A percentile compares a stretch with the other conserved stretches of the same genome.
phyloP scores from a whole-genome alignment of 805 yeast genomes.

The Saturnispora sanitii region DNA sequence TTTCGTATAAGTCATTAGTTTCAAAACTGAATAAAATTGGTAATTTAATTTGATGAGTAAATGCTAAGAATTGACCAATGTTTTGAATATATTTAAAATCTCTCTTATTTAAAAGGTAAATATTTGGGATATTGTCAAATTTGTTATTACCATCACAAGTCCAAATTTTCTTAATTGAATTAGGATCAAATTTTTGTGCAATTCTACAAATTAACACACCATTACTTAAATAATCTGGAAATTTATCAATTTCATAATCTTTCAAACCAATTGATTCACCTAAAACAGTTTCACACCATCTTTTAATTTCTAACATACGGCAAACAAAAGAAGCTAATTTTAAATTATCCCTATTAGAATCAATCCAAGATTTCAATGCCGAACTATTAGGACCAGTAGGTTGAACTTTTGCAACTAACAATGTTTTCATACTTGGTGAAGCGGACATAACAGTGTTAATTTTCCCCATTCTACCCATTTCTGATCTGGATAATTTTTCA shows the following conservation, averaged over 20 bases:
- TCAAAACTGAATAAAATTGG: constrained; percentile 89
- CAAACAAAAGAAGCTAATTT: constrained; percentile 40
- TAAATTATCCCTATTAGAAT: constrained; percentile 21
- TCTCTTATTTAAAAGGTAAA: constrained; percentile 39
- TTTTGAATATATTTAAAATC: constrained; percentile 83
- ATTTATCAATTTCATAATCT: constrained; percentile 35
- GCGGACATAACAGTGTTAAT: constrained; percentile 27
- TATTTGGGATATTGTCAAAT: constrained; percentile 12
- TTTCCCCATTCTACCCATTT: constrained; percentile 25
- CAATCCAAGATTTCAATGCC: constrained; percentile 20
- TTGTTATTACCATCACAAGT: constrained; percentile 27
- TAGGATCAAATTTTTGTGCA: constrained; percentile 62
- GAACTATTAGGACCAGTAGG: not conserved
- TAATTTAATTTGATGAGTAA: constrained; percentile 58
- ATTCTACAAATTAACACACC: constrained; percentile 81
- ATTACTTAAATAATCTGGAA: constrained; percentile 60
- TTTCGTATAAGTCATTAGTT: constrained; percentile 85
- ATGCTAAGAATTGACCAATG: constrained; percentile 69
- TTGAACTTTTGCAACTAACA: constrained; percentile 5
- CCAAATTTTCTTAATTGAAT: constrained; percentile 46
- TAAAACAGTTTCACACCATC: constrained; percentile 36
- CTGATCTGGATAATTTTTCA: constrained; percentile 20
- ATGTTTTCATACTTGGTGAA: constrained; percentile 28
- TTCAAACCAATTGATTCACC: constrained; percentile 19
- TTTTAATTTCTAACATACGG: constrained; percentile 40